Evolutionary conservation across 108 stramenopile species (phyloP).

Genomic region (Nitzschia sp.): DNA sequence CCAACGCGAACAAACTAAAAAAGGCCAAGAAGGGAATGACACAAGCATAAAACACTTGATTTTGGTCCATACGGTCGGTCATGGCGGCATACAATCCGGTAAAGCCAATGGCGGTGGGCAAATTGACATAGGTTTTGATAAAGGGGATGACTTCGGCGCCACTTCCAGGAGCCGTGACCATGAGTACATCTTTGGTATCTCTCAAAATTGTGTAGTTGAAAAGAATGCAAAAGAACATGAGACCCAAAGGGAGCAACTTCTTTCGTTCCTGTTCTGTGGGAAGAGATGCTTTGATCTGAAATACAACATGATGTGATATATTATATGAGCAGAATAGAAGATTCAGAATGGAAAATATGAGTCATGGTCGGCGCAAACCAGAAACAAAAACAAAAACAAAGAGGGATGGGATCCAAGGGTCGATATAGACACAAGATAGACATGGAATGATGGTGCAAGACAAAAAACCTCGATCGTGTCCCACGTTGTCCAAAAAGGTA

Average conservation of each 20-base stretch:
- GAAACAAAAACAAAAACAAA: neutral
- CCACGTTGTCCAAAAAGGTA: too few relatives aligned
- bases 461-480: too few relatives aligned
- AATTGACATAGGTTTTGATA: conserved; percentile 96
- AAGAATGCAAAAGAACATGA: conserved; percentile 97
- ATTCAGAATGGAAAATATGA: neutral
- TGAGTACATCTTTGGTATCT: conserved; percentile 94
- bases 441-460: too few relatives aligned
- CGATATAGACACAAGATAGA: too few relatives aligned
- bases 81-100: conserved; percentile 88
- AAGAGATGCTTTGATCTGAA: conserved; percentile 58
- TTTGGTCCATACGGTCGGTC: conserved; percentile 83
- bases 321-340: too few relatives aligned
- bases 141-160: conserved; percentile 97
- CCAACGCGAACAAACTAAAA: conserved; percentile 84
- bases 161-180: conserved; percentile 86
- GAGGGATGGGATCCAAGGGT: too few relatives aligned
- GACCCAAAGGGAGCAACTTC: conserved; percentile 89
- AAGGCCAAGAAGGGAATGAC: conserved; percentile 90
- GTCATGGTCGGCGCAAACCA: neutral
- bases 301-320: too few relatives aligned
- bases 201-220: conserved; percentile 98
- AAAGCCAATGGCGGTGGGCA: conserved; percentile 88
- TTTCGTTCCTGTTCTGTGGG: conserved; percentile 84
- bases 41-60: conserved; percentile 89